Conservation (phyloP, 805 yeast genomes). For the Lachancea cidri region DNA sequence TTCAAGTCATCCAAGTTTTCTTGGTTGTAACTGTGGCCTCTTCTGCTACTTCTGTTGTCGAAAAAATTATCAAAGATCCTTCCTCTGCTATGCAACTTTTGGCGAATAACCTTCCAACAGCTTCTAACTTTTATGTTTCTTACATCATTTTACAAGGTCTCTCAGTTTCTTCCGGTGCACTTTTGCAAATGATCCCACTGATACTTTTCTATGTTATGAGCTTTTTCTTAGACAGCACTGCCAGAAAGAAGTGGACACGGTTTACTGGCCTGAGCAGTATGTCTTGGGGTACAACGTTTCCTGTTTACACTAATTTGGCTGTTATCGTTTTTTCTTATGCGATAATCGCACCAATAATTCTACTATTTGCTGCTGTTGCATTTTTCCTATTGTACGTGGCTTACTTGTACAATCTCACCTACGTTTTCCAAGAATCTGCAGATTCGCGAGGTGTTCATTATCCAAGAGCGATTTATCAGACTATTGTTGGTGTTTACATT, state of each 20-base stretch:
- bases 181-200: slow-evolving; percentile 57
- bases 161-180: slow-evolving; percentile 56
- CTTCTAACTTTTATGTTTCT: slow-evolving; percentile 68
- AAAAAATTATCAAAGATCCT: slow-evolving; percentile 57
- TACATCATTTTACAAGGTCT: slow-evolving; percentile 67
- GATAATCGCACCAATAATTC: slow-evolving; percentile 75
- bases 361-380: slow-evolving; percentile 66
- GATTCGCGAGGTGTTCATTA: slow-evolving; percentile 80
- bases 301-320: slow-evolving; percentile 67
- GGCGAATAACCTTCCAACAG: slow-evolving; percentile 64
- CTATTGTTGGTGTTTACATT: slow-evolving; percentile 79
- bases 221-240: slow-evolving; percentile 51
- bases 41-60: slow-evolving; percentile 63
- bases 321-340: slow-evolving; percentile 64
- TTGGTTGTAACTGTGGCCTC: slow-evolving; percentile 67
- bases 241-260: slow-evolving; percentile 62
- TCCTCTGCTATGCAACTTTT: slow-evolving; percentile 50
- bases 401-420: slow-evolving; percentile 70
- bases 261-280: slow-evolving; percentile 48
- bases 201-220: slow-evolving; percentile 58
- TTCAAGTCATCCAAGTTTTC: slow-evolving; percentile 67
- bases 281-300: slow-evolving; percentile 74
- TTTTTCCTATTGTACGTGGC: slow-evolving; percentile 72
- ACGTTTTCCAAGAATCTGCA: slow-evolving; percentile 59
- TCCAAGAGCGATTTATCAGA: slow-evolving; percentile 84